Percentiles rank a stretch among this genome's conserved stretches.
phyloP scores from a whole-genome alignment of 345 rosid species.

The Populus alba region DNA sequence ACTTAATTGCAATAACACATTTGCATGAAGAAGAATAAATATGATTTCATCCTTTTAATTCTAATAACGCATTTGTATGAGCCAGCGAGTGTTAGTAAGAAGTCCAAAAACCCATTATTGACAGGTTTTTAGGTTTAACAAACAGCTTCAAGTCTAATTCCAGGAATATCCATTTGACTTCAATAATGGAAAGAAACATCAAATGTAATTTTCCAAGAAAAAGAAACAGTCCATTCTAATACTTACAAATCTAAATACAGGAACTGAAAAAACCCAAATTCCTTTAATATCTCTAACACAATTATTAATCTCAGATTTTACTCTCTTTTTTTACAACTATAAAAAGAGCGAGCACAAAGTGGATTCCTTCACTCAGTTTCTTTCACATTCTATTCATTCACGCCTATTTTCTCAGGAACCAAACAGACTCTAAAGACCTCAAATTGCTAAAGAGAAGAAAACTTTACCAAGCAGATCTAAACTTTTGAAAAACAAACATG shows the following conservation, averaged over 20 bases:
- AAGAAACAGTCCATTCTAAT: background rate
- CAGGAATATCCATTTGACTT: constrained; percentile 7
- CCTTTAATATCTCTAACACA: background rate
- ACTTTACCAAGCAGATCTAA: constrained; percentile 36
- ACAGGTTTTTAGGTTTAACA: background rate
- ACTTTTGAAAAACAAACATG: background rate
- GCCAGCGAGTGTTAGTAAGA: background rate
- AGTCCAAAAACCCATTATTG: background rate
- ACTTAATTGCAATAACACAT: background rate
- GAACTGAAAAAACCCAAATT: background rate
- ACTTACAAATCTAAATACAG: background rate
- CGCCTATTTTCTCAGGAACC: constrained; percentile 14
- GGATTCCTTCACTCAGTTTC: background rate
- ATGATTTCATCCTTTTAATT: background rate
- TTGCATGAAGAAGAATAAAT: background rate
- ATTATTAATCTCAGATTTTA: background rate
- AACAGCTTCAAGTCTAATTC: constrained; percentile 7
- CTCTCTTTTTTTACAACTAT: background rate
- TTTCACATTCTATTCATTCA: constrained; percentile 1
- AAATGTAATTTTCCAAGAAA: background rate
- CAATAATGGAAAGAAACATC: constrained; percentile 4
- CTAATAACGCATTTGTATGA: background rate
- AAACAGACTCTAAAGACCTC: constrained; percentile 25
- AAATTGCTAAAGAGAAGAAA: constrained; percentile 10
- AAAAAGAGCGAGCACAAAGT: background rate